These are phyloP conservation scores for Capronia epimyces DNA, from an alignment of 2,329 filamentous ascomycete genomes.

Conservation along the genomic window DNA sequence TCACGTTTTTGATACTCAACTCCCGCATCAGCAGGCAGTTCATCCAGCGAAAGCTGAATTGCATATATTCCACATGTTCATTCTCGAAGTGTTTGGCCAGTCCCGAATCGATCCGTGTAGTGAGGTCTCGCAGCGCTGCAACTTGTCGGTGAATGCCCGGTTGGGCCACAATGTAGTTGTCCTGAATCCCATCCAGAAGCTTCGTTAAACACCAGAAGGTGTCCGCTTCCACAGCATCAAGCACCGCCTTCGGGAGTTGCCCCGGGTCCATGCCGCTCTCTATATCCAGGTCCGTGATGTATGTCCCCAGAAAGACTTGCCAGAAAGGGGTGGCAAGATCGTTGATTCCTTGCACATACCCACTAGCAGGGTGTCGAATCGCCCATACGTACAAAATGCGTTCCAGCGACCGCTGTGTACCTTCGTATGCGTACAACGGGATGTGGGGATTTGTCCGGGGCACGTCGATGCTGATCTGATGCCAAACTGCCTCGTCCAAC, in stretches of 20 bases:
- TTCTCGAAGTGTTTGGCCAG: slow-evolving; percentile 83
- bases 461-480: slow-evolving; percentile 98
- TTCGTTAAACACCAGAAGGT: slow-evolving; percentile 98
- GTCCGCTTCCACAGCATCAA: slow-evolving; percentile 96
- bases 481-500: slow-evolving; percentile 95
- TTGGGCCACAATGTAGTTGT: slow-evolving; percentile 97
- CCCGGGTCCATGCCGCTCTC: slow-evolving; percentile 95
- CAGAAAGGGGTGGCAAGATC: slow-evolving; percentile 96
- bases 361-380: slow-evolving; percentile 91
- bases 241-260: slow-evolving; percentile 79
- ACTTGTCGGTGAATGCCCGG: slow-evolving; percentile 96
- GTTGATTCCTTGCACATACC: slow-evolving; percentile 98
- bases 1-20: slow-evolving; percentile 91
- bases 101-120: slow-evolving; percentile 76
- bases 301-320: slow-evolving; percentile 92
- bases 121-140: slow-evolving; percentile 78
- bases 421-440: slow-evolving; percentile 90
- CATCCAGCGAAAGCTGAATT: slow-evolving; percentile 99
- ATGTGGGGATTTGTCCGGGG: slow-evolving; percentile 94
- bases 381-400: slow-evolving; percentile 97
- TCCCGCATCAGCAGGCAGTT: slow-evolving; percentile 98
- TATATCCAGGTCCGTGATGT: slow-evolving; percentile 89
- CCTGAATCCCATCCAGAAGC: slow-evolving; percentile 95
- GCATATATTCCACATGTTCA: slow-evolving; percentile 95
- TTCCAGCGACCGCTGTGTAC: slow-evolving; percentile 88